Evolutionary conservation across 2,329 filamentous ascomycete species (phyloP).

Genomic region (Ophiostoma ulmi): DNA sequence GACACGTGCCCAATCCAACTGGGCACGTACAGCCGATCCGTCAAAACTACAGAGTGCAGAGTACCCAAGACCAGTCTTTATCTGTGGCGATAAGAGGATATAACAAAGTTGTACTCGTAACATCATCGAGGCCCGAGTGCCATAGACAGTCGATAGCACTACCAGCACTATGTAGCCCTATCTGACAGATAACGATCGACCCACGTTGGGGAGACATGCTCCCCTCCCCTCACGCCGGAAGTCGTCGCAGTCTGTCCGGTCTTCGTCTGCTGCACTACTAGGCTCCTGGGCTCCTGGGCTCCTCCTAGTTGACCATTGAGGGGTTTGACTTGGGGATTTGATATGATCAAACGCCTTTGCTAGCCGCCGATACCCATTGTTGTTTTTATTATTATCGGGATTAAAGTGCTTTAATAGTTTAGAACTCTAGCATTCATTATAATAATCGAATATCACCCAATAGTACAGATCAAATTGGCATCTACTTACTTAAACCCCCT

Average conservation of each 20-base stretch:
- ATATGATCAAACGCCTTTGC: slow-evolving; percentile 11
- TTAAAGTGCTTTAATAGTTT: neutral
- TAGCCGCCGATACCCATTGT: slow-evolving; percentile 5
- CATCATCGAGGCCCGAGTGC: neutral
- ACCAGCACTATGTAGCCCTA: neutral
- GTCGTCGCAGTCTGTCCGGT: slow-evolving; percentile 9
- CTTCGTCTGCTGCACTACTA: neutral
- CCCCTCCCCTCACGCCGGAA: neutral
- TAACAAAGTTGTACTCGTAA: neutral
- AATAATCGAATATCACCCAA: neutral
- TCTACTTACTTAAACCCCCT: slow-evolving; percentile 12
- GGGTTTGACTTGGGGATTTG: slow-evolving; percentile 1
- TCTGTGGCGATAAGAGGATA: neutral
- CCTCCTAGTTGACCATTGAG: neutral
- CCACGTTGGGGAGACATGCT: slow-evolving; percentile 13
- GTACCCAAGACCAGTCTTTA: neutral
- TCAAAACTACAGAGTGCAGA: neutral
- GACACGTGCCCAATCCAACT: slow-evolving; percentile 2
- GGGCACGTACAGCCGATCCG: slow-evolving; percentile 10
- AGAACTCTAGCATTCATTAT: neutral
- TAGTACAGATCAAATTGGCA: neutral
- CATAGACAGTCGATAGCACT: neutral
- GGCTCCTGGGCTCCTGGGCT: neutral
- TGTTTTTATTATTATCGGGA: neutral
- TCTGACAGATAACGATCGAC: slow-evolving; percentile 12